A percentile compares a stretch with the other conserved stretches of the same genome.
Evolutionary conservation across 306 rosid genomes (phyloP).

Genomic region (Sechiopsis laciniata): DNA sequence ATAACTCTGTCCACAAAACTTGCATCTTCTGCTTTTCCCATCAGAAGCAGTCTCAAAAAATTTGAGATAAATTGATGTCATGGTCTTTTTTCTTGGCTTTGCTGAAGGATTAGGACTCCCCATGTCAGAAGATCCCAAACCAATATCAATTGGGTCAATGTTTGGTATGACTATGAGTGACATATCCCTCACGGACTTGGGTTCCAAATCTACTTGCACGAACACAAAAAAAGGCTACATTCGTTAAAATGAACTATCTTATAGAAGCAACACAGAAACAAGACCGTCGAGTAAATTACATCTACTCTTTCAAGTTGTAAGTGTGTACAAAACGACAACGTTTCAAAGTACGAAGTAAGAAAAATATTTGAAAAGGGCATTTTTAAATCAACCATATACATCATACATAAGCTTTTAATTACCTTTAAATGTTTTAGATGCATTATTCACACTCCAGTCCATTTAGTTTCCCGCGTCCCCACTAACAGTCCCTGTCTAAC

Average conservation of each 20-base stretch:
- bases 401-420: neutral
- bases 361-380: no score
- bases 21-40: slow-evolving; percentile 82
- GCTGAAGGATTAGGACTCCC: slow-evolving; percentile 41
- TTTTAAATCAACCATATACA: neutral
- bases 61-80: slow-evolving; percentile 92
- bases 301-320: neutral
- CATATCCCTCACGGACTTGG: slow-evolving; percentile 71
- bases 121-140: slow-evolving; percentile 61
- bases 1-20: slow-evolving; percentile 91
- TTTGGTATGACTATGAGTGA: slow-evolving; percentile 54
- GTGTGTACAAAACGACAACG: neutral
- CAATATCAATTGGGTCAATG: slow-evolving; percentile 56
- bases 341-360: neutral
- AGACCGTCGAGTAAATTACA: neutral
- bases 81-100: slow-evolving; percentile 86
- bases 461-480: slow-evolving; percentile 40
- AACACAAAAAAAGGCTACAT: slow-evolving; percentile 18
- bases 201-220: slow-evolving; percentile 50
- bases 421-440: slow-evolving; percentile 70
- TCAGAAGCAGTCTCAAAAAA: slow-evolving; percentile 86
- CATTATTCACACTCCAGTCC: slow-evolving; percentile 67
- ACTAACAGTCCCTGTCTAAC: slow-evolving; percentile 40
- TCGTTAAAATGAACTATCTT: slow-evolving; percentile 18
- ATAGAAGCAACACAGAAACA: slow-evolving; percentile 13